Percentiles rank a stretch among this genome's conserved stretches.
phyloP scores from a whole-genome alignment of 371 early-diverging fungal genomes.

The Smittium mucronatum region DNA sequence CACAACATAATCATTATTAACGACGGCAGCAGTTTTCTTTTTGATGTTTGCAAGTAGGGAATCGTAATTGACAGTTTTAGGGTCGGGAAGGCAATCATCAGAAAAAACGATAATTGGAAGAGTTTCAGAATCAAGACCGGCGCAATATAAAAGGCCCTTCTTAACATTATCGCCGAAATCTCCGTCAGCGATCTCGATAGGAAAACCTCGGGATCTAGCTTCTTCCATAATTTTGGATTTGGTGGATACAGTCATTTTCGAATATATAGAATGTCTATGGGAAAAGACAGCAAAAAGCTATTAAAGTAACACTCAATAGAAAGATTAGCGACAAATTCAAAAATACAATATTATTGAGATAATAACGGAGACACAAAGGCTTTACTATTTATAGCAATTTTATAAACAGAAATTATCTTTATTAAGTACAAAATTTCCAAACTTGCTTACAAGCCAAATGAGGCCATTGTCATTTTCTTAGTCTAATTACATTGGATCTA shows the following conservation, averaged over 20 bases:
- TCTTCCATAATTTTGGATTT: not conserved
- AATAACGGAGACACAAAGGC: too few relatives aligned
- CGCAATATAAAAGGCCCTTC: not conserved
- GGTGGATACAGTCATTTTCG: not conserved
- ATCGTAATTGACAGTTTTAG: slow-evolving; percentile 66
- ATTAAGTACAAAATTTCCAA: too few relatives aligned
- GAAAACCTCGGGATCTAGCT: not conserved
- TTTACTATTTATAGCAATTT: too few relatives aligned
- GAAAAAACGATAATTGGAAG: not conserved
- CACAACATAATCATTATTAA: slow-evolving; percentile 73
- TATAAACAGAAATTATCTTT: too few relatives aligned
- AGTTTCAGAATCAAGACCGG: not conserved
- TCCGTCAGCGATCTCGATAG: not conserved
- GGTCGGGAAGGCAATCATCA: slow-evolving; percentile 41
- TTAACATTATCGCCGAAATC: not conserved
- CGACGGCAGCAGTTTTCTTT: slow-evolving; percentile 37
- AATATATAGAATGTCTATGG: too few relatives aligned
- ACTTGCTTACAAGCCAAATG: too few relatives aligned
- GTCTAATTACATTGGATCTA: too few relatives aligned
- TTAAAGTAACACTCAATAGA: too few relatives aligned
- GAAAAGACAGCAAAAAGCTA: too few relatives aligned
- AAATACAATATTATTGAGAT: too few relatives aligned
- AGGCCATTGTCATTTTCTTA: too few relatives aligned
- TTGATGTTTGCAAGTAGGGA: slow-evolving; percentile 49
- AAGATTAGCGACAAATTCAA: too few relatives aligned